Base-by-base conservation (phyloP, 306 rosid species). In the Gastrolobium bilobum region DNA sequence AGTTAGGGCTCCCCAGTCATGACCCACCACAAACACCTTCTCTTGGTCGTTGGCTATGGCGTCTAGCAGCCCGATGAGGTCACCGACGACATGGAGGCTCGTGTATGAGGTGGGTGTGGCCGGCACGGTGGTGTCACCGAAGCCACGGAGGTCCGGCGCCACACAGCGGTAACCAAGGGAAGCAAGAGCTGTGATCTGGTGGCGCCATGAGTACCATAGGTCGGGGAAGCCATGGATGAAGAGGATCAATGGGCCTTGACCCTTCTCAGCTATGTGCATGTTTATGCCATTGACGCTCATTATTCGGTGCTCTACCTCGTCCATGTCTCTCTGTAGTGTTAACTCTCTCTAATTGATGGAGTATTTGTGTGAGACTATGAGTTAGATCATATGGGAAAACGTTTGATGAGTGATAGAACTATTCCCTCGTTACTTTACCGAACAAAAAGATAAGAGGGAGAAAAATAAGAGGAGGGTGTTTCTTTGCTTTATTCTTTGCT, bases 181-280 rank as follows among this genome's bases (percentile, higher is more conserved):
- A 39, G 94, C 85, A 0, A 94, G 70, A n/a, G 88, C 84, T 2
- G 50, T 1, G 78, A 94, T 92, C 84, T 94, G 98, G 87, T 90
- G 93, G 26, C 94, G 90, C 98, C 97, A 94, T 0, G 91, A 46
- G 86, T 87, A 90, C 93, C 97, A 94, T 8, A 89, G 81, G 65
- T 90, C 97, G 0, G 98, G 98, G 81, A 94, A 94, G 68, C 98
- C 98, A 73, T 94, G 97, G 73, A 94, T 44, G 89, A 90, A 89
- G 54, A 90, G 93, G 79, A 94, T 79, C 34, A 92, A 51, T 0
- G 92, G 93, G 8, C 97, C 97, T 43, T 87, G 10, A 6, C 97
- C 98, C 35, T 84, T 94, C 81, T 88, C 89, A 2, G 97, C 94
- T 3, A 94, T 35, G 80, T 92, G 97, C 74, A 94, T 89, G 77